Evolutionary conservation across 2,329 filamentous ascomycete species (phyloP), one percentile per base, ranked within the genome.

Genomic region (Trichoderma hamatum): DNA sequence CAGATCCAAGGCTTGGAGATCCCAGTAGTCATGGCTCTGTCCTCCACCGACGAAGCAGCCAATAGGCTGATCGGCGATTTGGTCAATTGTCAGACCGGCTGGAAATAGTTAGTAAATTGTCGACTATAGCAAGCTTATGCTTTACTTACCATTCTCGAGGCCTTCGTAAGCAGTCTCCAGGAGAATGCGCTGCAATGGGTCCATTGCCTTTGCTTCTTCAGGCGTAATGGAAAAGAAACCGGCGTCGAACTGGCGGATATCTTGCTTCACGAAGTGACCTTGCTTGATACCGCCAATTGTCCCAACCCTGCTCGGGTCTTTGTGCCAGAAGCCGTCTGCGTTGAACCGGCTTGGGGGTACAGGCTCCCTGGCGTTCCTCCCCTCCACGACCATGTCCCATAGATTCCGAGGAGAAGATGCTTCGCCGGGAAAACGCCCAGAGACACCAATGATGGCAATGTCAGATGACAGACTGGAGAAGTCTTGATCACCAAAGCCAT

Each of bases 41-140:
- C 36, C 36, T 0, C 72, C 70, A 1, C 81, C 81, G 1, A 78
- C 75, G 21, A 79, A 82, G 2, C 82, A 80, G 19, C 36, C 1
- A 75, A 78, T 0, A 81, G 49, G 30, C 28, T 59, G 28, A 13
- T 67, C 26, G 30, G 36, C 36, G 36, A 43, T 16, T 43, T 43
- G 36, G 36, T 43, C 36, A 19, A 43, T 43, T 43, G 36, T 43
- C 2, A 43, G 36, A 43, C 36, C 36, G 36, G 36, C 36, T 43
- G 16, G 2, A 43, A 19, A 43, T 43, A 2, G 16, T 43, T 43
- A 43, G 36, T 16, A 43, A 43, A 3, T 5, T 43, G 5, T 19
- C 36, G 14, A 6, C 16, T 43, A 6, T 43, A 43, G 16, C 19
- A 19, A 43, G 3, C 16, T 16, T 2, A 2, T 43, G 5, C 14